Evolutionary conservation across 257 asterid species (phyloP).

Genomic region (Scutellaria minor): DNA sequence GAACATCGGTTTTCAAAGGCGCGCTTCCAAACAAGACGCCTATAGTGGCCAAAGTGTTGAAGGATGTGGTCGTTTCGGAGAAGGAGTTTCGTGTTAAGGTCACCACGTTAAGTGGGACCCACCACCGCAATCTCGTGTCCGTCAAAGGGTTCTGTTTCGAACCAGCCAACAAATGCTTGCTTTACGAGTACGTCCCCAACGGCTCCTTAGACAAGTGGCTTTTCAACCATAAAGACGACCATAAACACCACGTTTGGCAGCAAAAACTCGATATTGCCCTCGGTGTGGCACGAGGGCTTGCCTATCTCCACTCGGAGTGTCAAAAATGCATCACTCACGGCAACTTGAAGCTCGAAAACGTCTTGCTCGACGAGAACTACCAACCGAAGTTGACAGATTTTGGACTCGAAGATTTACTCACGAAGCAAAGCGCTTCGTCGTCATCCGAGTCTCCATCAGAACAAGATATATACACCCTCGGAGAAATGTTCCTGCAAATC

Average conservation of each 20-base stretch:
- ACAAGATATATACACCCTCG: slow-evolving; percentile 62
- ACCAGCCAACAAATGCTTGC: slow-evolving; percentile 47
- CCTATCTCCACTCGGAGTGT: slow-evolving; percentile 68
- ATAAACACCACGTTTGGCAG: slow-evolving; percentile 44
- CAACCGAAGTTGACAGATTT: slow-evolving; percentile 65
- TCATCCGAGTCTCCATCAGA: slow-evolving; percentile 69
- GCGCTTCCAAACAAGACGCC: slow-evolving; percentile 51
- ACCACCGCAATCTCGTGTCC: slow-evolving; percentile 62
- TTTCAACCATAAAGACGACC: slow-evolving; percentile 28
- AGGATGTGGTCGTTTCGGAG: slow-evolving; percentile 50
- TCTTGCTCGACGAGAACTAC: slow-evolving; percentile 59
- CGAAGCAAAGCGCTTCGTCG: slow-evolving; percentile 43
- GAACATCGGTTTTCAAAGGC: slow-evolving; percentile 56
- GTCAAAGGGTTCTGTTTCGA: slow-evolving; percentile 70
- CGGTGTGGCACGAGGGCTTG: slow-evolving; percentile 60
- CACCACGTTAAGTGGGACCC: slow-evolving; percentile 60
- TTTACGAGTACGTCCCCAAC: slow-evolving; percentile 58
- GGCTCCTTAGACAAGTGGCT: slow-evolving; percentile 71
- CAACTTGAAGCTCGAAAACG: slow-evolving; percentile 60
- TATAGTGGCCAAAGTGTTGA: slow-evolving; percentile 55
- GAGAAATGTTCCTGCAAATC: slow-evolving; percentile 56
- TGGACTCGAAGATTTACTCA: slow-evolving; percentile 48
- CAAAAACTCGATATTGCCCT: slow-evolving; percentile 55
- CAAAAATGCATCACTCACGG: slow-evolving; percentile 67
- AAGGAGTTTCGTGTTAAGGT: slow-evolving; percentile 65